Evolutionary conservation across 768 basidiomycete species (phyloP).

Genomic region (Amanita muscaria): DNA sequence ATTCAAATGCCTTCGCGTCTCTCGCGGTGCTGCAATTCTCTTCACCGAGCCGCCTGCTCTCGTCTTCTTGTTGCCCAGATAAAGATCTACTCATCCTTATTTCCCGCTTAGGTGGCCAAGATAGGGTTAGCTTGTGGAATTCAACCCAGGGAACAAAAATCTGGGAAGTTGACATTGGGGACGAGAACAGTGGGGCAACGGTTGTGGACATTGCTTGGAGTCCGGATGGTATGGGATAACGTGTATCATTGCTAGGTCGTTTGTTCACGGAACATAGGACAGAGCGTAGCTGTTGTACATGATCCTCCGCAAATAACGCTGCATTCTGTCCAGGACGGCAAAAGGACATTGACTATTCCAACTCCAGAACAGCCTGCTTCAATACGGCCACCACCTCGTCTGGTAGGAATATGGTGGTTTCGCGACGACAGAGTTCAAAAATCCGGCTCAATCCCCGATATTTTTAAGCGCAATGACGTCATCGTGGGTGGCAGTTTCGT

Average conservation of each 20-base stretch:
- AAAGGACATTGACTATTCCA: constrained; percentile 38
- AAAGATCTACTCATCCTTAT: constrained; percentile 71
- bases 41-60: constrained; percentile 45
- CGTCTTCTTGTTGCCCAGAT: constrained; percentile 73
- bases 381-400: constrained; percentile 13
- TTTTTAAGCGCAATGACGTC: constrained; percentile 58
- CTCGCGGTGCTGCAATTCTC: constrained; percentile 52
- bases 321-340: constrained; percentile 75
- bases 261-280: constrained; percentile 31
- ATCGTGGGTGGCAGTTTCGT: constrained; percentile 37
- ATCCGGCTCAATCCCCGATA: constrained; percentile 53
- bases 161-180: constrained; percentile 70
- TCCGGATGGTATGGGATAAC: constrained; percentile 54
- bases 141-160: constrained; percentile 64
- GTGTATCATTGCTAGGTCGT: neutral
- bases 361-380: constrained; percentile 19
- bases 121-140: constrained; percentile 73
- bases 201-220: constrained; percentile 69
- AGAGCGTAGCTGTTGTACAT: constrained; percentile 63
- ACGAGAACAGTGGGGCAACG: constrained; percentile 35
- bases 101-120: constrained; percentile 56
- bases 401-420: constrained; percentile 72
- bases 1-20: constrained; percentile 41
- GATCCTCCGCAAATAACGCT: constrained; percentile 60
- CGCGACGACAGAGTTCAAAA: constrained; percentile 33